Percentiles rank a stretch among this genome's conserved stretches.
These are phyloP conservation scores for Dendrostoma leiphaemia DNA, from an alignment of 2,329 filamentous ascomycete genomes.

Conservation along the genomic window DNA sequence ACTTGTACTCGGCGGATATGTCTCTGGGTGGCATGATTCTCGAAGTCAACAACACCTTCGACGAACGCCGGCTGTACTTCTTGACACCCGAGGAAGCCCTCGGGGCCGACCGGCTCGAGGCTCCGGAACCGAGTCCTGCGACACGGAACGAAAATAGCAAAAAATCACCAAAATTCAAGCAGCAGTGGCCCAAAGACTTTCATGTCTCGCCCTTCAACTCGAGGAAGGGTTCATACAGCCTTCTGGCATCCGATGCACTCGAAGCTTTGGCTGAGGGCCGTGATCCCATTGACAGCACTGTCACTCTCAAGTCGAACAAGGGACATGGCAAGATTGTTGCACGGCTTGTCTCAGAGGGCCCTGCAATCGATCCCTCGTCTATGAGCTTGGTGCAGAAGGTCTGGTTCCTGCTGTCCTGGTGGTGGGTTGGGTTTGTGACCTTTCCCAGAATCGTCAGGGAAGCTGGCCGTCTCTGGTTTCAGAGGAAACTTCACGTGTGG, in stretches of 20 bases:
- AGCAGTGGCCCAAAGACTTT: slow-evolving; percentile 67
- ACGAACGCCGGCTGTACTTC: slow-evolving; percentile 66
- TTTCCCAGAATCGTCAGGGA: slow-evolving; percentile 65
- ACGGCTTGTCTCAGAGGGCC: slow-evolving; percentile 52
- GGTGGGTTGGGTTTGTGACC: slow-evolving; percentile 66
- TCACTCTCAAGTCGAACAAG: slow-evolving; percentile 61
- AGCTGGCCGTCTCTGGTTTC: slow-evolving; percentile 56
- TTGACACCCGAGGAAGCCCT: slow-evolving; percentile 38
- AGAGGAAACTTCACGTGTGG: slow-evolving; percentile 59
- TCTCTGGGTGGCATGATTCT: slow-evolving; percentile 63
- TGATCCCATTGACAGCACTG: slow-evolving; percentile 53
- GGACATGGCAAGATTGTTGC: slow-evolving; percentile 60
- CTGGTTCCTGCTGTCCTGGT: slow-evolving; percentile 55
- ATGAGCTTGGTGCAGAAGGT: slow-evolving; percentile 43
- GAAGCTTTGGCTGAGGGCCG: slow-evolving; percentile 34
- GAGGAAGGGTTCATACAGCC: slow-evolving; percentile 52
- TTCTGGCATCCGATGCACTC: slow-evolving; percentile 49
- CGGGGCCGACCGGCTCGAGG: slow-evolving; percentile 18
- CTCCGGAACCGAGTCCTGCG: neutral
- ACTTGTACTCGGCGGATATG: slow-evolving; percentile 62
- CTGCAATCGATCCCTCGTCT: slow-evolving; percentile 46
- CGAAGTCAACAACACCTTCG: slow-evolving; percentile 77
- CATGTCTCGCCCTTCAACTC: slow-evolving; percentile 76
- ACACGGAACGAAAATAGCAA: neutral
- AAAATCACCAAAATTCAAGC: slow-evolving; percentile 37